Conservation (phyloP, 2,329 filamentous ascomycete species). For the Pseudogymnoascus sp. region DNA sequence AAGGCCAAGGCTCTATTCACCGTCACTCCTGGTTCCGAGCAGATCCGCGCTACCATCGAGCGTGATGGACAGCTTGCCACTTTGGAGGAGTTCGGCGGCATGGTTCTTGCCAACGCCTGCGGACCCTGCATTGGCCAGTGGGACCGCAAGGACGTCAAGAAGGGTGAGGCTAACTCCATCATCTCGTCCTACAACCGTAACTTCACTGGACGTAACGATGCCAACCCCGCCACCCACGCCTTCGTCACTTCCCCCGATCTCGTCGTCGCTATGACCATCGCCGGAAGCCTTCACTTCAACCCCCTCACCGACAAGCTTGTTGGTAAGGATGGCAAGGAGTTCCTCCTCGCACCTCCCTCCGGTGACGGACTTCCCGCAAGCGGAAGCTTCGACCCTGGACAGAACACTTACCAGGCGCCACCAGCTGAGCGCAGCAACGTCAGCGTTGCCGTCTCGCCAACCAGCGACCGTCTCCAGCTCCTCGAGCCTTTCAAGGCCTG, state of each 20-base stretch:
- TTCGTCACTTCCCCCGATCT: constrained; percentile 89
- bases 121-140: constrained; percentile 91
- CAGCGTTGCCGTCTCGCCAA: constrained; percentile 74
- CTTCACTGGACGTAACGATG: constrained; percentile 97
- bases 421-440: constrained; percentile 69
- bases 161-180: constrained; percentile 93
- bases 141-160: constrained; percentile 89
- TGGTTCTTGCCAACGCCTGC: constrained; percentile 92
- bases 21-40: constrained; percentile 93
- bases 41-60: constrained; percentile 85
- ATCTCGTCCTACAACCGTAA: constrained; percentile 99
- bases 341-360: constrained; percentile 72
- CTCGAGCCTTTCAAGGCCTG: constrained; percentile 79
- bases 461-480: constrained; percentile 89
- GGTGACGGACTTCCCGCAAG: constrained; percentile 71
- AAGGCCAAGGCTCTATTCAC: constrained; percentile 93
- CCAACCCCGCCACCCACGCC: constrained; percentile 88
- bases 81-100: constrained; percentile 91
- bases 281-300: constrained; percentile 86
- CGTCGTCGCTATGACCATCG: constrained; percentile 78
- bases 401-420: constrained; percentile 93
- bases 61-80: constrained; percentile 88
- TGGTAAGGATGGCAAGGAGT: constrained; percentile 94
- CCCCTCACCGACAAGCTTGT: constrained; percentile 85
- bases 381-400: constrained; percentile 78